Evolutionary conservation across 257 asterid genomes (phyloP).

Genomic region (Salvia rosmarinus): DNA sequence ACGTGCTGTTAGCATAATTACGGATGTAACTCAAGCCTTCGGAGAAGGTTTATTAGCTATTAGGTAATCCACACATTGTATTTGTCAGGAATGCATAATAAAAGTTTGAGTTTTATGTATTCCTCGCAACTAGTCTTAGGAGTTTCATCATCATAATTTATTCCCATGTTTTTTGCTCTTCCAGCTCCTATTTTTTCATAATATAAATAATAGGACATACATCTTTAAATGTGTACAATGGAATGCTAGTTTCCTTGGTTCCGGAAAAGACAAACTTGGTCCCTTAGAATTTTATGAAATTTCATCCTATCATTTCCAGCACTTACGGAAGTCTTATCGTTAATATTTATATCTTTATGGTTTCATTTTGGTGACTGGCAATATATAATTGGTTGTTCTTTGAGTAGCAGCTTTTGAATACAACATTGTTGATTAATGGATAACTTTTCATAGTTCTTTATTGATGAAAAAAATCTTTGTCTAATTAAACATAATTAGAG

Average conservation of each 20-base stretch:
- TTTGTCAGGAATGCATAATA: not conserved
- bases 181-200: not conserved
- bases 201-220: not conserved
- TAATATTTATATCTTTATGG: not conserved
- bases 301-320: not conserved
- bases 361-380: conserved; percentile 1
- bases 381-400: not conserved
- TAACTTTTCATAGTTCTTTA: not conserved
- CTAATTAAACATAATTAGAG: not conserved
- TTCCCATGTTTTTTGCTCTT: not conserved
- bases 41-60: not conserved
- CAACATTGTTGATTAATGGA: not conserved
- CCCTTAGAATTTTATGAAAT: no score
- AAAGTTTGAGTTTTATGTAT: not conserved
- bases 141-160: conserved; percentile 8
- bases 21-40: not conserved
- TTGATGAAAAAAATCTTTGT: conserved; percentile 1
- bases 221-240: no score
- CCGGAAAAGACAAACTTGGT: no score
- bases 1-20: not conserved
- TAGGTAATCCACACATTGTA: not conserved
- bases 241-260: no score
- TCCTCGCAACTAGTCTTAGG: conserved; percentile 3
- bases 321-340: not conserved
- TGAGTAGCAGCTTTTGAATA: not conserved